Percentiles rank a stretch among this genome's conserved stretches.
Evolutionary conservation across 1,284 basidiomycete species (phyloP).

Genomic region (Trichosporon asahii): DNA sequence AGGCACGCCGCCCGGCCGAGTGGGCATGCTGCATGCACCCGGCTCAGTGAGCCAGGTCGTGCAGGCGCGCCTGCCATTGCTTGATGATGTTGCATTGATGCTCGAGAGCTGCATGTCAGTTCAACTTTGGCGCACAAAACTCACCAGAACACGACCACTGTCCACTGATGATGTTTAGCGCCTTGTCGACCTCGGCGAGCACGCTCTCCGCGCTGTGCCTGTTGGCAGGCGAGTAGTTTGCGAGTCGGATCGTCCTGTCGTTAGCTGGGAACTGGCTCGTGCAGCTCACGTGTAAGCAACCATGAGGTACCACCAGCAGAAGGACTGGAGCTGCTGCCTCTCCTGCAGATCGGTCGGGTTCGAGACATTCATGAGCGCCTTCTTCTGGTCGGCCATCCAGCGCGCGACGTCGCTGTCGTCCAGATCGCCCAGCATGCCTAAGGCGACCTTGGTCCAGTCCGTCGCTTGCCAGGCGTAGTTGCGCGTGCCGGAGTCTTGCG

Average conservation of each 20-base stretch:
- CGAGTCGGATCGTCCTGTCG: neutral
- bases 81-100: slow-evolving; percentile 2
- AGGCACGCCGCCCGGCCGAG: neutral
- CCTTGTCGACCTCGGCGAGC: slow-evolving; percentile 10
- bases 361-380: slow-evolving; percentile 7
- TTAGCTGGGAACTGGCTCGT: neutral
- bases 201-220: neutral
- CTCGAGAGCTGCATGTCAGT: slow-evolving; percentile 13
- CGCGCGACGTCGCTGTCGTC: neutral
- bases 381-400: slow-evolving; percentile 14
- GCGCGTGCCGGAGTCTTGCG: slow-evolving; percentile 6
- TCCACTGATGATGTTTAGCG: slow-evolving; percentile 9
- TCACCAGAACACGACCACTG: slow-evolving; percentile 18
- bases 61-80: neutral
- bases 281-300: slow-evolving; percentile 25
- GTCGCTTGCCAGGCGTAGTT: slow-evolving; percentile 31
- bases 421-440: slow-evolving; percentile 15
- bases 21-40: neutral
- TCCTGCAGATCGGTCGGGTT: neutral
- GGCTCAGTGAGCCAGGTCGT: neutral
- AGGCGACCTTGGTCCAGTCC: slow-evolving; percentile 27
- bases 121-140: neutral
- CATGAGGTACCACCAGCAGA: slow-evolving; percentile 29
- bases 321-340: slow-evolving; percentile 14
- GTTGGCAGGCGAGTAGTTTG: neutral